phyloP scores from a whole-genome alignment of 2,329 filamentous ascomycete species.

The Coniella vitis region DNA sequence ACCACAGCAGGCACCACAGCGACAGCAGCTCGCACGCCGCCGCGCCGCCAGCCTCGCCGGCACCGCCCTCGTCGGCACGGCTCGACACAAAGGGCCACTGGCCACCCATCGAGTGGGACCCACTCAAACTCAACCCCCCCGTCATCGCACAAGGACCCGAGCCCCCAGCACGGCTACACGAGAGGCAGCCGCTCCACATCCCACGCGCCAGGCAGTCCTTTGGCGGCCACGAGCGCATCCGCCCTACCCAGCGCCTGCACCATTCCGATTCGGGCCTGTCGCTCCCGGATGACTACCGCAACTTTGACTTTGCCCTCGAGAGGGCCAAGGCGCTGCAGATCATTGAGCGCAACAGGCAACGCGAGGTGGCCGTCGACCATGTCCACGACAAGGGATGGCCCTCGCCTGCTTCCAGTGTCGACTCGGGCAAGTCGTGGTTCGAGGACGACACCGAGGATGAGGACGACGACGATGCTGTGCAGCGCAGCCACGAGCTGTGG shows the following conservation, averaged over 20 bases:
- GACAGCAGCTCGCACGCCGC: slow-evolving; percentile 2
- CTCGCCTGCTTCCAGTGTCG: slow-evolving; percentile 16
- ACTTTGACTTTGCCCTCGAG: slow-evolving; percentile 29
- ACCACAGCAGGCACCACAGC: slow-evolving; percentile 12
- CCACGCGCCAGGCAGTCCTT: slow-evolving; percentile 8
- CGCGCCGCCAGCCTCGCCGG: neutral
- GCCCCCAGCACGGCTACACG: slow-evolving; percentile 6
- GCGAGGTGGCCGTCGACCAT: neutral
- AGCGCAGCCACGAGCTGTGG: slow-evolving; percentile 9
- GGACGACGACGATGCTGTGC: slow-evolving; percentile 7
- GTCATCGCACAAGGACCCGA: slow-evolving; percentile 1
- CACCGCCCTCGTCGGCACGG: too few species aligned
- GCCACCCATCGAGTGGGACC: slow-evolving; percentile 25
- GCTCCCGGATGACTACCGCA: slow-evolving; percentile 23
- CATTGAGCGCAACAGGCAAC: slow-evolving; percentile 1
- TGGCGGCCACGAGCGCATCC: slow-evolving; percentile 2
- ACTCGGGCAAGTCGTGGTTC: slow-evolving; percentile 16
- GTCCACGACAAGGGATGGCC: slow-evolving; percentile 11
- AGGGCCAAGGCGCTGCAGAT: slow-evolving; percentile 7
- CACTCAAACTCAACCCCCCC: slow-evolving; percentile 28
- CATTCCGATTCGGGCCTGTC: slow-evolving; percentile 17
- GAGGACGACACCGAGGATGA: slow-evolving; percentile 5
- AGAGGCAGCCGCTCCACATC: slow-evolving; percentile 5
- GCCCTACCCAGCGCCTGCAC: slow-evolving; percentile 6
- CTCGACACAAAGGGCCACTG: slow-evolving; percentile 15